These are phyloP conservation scores for Euptelea pleiosperma DNA, from an alignment of 164 flowering plant species.

Conservation along the genomic window DNA sequence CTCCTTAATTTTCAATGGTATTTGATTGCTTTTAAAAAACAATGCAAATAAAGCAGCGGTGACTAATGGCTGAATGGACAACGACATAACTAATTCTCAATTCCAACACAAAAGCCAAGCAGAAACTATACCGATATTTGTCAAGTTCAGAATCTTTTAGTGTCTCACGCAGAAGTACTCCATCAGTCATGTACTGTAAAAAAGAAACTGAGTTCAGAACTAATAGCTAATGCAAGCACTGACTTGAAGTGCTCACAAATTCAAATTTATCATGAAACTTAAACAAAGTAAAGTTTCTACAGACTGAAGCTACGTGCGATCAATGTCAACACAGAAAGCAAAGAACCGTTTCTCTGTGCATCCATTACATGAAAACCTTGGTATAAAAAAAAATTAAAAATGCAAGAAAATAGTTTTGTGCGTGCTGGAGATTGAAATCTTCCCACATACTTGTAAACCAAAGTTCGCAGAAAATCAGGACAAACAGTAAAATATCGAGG, in stretches of 20 bases:
- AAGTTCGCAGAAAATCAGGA: no score
- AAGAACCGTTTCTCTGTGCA: no score
- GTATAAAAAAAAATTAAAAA: no score
- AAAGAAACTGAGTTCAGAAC: neutral
- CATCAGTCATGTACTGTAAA: slow-evolving; percentile 97
- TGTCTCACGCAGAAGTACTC: slow-evolving; percentile 94
- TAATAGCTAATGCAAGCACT: neutral
- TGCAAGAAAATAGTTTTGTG: no score
- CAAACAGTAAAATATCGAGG: no score
- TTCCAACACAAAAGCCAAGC: neutral
- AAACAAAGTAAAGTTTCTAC: no score
- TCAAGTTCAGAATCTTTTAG: slow-evolving; percentile 94
- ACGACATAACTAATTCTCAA: neutral
- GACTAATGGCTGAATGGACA: neutral
- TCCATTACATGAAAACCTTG: no score
- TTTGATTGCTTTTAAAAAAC: neutral
- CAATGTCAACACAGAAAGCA: no score
- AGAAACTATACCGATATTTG: slow-evolving; percentile 66
- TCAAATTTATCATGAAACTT: no score
- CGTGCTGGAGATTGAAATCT: no score
- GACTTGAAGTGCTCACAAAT: neutral
- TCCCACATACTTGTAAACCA: no score
- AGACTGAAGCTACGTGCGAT: no score
- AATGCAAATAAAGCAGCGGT: neutral
- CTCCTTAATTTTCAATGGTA: neutral